phyloP scores from a whole-genome alignment of 1,139 yeast species.

The Debaryomyces sp. region DNA sequence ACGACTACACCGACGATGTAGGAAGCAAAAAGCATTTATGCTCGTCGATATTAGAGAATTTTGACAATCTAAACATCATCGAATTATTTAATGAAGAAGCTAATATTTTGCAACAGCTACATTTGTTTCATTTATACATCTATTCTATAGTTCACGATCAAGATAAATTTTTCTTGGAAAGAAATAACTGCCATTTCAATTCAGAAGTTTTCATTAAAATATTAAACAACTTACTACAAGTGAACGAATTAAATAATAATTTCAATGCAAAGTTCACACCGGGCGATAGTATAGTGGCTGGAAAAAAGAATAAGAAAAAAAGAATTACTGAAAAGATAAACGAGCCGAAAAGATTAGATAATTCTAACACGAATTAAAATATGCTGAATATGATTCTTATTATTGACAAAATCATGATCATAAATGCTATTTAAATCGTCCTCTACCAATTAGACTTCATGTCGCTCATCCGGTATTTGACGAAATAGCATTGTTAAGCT shows the following conservation, averaged over 20 bases:
- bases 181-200: not conserved
- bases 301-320: not conserved
- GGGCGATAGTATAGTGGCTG: not conserved
- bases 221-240: slow-evolving; percentile 6
- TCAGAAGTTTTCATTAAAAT: slow-evolving; percentile 1
- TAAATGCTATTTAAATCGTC: too few species aligned
- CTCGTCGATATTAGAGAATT: slow-evolving; percentile 10
- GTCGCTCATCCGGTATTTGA: too few species aligned
- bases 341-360: too few species aligned
- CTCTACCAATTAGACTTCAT: too few species aligned
- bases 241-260: slow-evolving; percentile 9
- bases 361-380: too few species aligned
- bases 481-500: too few species aligned
- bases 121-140: slow-evolving; percentile 12
- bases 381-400: too few species aligned
- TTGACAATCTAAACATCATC: slow-evolving; percentile 6
- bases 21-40: not conserved
- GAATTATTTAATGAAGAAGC: not conserved
- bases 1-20: not conserved
- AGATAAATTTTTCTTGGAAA: slow-evolving; percentile 6
- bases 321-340: slow-evolving; percentile 8
- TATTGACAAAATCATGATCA: too few species aligned
- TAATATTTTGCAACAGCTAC: not conserved
- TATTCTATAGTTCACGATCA: slow-evolving; percentile 11
- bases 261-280: slow-evolving; percentile 9